phyloP scores from a whole-genome alignment of 2,329 filamentous ascomycete genomes.

The Cladosporium sp. region DNA sequence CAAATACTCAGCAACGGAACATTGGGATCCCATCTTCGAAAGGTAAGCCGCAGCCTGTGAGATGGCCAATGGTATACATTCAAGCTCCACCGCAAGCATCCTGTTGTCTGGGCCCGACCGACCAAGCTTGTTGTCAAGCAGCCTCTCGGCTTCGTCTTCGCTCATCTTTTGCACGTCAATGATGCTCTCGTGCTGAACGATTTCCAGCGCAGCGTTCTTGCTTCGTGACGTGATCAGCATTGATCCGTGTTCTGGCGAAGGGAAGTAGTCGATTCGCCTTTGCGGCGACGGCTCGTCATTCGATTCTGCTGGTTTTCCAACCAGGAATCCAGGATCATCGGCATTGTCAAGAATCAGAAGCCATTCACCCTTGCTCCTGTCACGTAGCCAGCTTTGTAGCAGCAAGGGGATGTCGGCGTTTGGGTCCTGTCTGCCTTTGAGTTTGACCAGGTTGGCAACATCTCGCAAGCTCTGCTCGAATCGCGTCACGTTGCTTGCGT shows the following conservation, averaged over 20 bases:
- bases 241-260: conserved; percentile 16
- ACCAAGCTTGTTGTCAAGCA: conserved; percentile 16
- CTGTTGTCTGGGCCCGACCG: not conserved
- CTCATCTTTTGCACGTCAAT: conserved; percentile 16
- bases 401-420: conserved; percentile 14
- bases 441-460: conserved; percentile 16
- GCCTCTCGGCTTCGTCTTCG: conserved; percentile 16
- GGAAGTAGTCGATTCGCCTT: conserved; percentile 15
- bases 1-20: conserved; percentile 36
- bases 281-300: not conserved
- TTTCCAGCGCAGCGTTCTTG: conserved; percentile 1
- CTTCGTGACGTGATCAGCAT: conserved; percentile 21
- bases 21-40: conserved; percentile 20
- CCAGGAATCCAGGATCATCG: conserved; percentile 17
- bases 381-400: conserved; percentile 17
- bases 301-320: not conserved
- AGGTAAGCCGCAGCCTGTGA: conserved; percentile 33
- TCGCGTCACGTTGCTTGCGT: conserved; percentile 21
- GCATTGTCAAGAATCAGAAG: conserved; percentile 23
- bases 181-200: conserved; percentile 17
- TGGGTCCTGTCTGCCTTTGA: conserved; percentile 15
- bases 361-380: conserved; percentile 19
- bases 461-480: conserved; percentile 19
- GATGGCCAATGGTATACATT: conserved; percentile 33
- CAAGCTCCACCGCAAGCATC: conserved; percentile 20